A percentile compares a stretch with the other conserved stretches of the same genome.
Evolutionary conservation across 371 early-diverging fungal genomes (phyloP).

Genomic region (Dichotomocladium elegans): DNA sequence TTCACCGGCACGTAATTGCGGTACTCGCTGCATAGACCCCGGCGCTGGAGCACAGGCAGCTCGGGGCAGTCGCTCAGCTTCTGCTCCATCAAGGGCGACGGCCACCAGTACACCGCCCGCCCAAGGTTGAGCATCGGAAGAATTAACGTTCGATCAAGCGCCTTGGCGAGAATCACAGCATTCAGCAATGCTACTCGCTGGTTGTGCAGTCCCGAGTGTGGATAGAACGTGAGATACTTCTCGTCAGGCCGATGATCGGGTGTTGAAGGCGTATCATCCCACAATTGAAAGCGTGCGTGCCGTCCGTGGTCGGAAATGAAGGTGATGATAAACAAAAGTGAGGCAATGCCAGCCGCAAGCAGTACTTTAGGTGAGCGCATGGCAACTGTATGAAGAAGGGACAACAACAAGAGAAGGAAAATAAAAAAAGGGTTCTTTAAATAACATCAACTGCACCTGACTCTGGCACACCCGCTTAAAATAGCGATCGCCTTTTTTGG

Average conservation of each 20-base stretch:
- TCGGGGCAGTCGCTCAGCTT: constrained; percentile 6
- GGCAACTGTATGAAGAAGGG: too few species aligned
- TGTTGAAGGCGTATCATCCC: neutral
- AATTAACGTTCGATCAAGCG: constrained; percentile 24
- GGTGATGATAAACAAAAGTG: too few species aligned
- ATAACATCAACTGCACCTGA: too few species aligned
- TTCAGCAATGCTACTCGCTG: constrained; percentile 27
- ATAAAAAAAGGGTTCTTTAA: too few species aligned
- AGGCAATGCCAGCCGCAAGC: too few species aligned
- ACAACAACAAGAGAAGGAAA: too few species aligned
- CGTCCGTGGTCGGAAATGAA: too few species aligned
- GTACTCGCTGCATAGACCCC: constrained; percentile 13
- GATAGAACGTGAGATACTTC: constrained; percentile 25
- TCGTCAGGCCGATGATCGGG: constrained; percentile 5
- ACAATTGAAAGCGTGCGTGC: neutral
- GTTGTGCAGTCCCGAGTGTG: constrained; percentile 35
- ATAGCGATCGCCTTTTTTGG: too few species aligned
- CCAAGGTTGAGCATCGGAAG: constrained; percentile 28
- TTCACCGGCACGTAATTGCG: constrained; percentile 20
- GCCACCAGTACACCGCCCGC: constrained; percentile 17
- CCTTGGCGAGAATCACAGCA: constrained; percentile 27
- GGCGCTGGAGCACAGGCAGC: neutral
- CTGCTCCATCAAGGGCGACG: constrained; percentile 1
- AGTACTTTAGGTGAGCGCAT: too few species aligned
- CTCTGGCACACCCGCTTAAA: too few species aligned